A percentile compares a stretch with the other conserved stretches of the same genome.
Evolutionary conservation across 345 rosid species (phyloP).

Genomic region (Corymbia maculata): DNA sequence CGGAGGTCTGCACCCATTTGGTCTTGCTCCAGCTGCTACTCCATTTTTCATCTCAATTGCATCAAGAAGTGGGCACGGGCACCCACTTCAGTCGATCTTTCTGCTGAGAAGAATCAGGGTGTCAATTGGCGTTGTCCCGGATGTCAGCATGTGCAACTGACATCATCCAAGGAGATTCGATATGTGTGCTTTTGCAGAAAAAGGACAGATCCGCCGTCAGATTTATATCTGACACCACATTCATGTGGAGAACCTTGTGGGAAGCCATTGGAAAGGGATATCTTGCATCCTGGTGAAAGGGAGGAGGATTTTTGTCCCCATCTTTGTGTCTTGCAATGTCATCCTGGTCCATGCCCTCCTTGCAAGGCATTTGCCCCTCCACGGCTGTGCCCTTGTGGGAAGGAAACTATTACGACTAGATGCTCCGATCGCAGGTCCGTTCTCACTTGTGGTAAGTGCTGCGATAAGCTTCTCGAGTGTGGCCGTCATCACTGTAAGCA

Average conservation of each 20-base stretch:
- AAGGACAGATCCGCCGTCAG: constrained; percentile 80
- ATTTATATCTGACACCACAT: constrained; percentile 90
- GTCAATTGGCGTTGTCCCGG: constrained; percentile 98
- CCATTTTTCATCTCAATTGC: constrained; percentile 87
- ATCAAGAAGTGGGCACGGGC: constrained; percentile 95
- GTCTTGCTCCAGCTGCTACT: constrained; percentile 95
- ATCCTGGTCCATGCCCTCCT: constrained; percentile 99
- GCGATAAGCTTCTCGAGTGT: constrained; percentile 73
- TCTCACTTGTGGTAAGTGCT: constrained; percentile 66
- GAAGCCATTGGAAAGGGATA: constrained; percentile 66
- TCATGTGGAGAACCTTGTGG: constrained; percentile 98
- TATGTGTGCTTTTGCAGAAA: constrained; percentile 85
- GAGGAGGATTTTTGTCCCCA: constrained; percentile 79
- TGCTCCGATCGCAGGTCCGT: constrained; percentile 75
- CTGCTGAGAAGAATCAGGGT: constrained; percentile 77
- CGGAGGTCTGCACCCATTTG: constrained; percentile 65
- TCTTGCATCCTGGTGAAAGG: constrained; percentile 14
- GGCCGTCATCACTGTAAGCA: constrained; percentile 64
- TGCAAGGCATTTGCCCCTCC: constrained; percentile 95
- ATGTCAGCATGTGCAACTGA: constrained; percentile 84
- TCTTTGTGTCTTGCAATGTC: constrained; percentile 91
- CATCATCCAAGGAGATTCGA: constrained; percentile 59
- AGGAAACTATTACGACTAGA: constrained; percentile 67
- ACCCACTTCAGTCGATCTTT: constrained; percentile 75
- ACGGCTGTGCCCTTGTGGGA: constrained; percentile 75